phyloP scores from a whole-genome alignment of 1,284 basidiomycete species.

The Trametes versicolor region DNA sequence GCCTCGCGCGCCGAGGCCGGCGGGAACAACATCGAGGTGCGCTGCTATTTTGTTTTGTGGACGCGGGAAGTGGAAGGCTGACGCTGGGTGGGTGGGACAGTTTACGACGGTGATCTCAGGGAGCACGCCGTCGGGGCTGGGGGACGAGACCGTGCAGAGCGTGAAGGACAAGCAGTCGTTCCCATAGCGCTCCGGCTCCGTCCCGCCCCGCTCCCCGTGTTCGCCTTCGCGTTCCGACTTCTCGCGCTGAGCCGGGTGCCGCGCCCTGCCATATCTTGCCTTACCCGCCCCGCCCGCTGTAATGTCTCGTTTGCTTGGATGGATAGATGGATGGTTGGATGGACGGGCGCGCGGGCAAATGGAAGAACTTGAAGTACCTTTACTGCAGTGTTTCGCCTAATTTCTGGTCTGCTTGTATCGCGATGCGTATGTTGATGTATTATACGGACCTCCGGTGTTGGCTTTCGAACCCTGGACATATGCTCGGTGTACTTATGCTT shows the following conservation, averaged over 20 bases:
- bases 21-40: slow-evolving; percentile 16
- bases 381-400: not conserved
- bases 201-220: not conserved
- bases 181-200: slow-evolving; percentile 2
- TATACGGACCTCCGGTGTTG: not conserved
- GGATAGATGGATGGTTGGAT: not conserved
- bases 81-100: not conserved
- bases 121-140: not conserved
- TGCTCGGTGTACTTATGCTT: too few relatives aligned
- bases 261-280: too few relatives aligned
- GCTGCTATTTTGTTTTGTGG: not conserved
- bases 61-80: not conserved
- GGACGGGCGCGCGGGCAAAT: too few relatives aligned
- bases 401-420: not conserved
- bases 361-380: not conserved
- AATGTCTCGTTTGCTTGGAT: not conserved
- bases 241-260: not conserved
- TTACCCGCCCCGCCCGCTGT: too few relatives aligned
- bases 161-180: slow-evolving; percentile 14
- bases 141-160: not conserved
- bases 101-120: slow-evolving; percentile 21
- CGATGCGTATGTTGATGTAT: slow-evolving; percentile 1
- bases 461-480: not conserved
- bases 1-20: slow-evolving; percentile 6
- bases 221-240: not conserved